Conservation (phyloP, 331 rosid species). For the Pyrus hybrid region DNA sequence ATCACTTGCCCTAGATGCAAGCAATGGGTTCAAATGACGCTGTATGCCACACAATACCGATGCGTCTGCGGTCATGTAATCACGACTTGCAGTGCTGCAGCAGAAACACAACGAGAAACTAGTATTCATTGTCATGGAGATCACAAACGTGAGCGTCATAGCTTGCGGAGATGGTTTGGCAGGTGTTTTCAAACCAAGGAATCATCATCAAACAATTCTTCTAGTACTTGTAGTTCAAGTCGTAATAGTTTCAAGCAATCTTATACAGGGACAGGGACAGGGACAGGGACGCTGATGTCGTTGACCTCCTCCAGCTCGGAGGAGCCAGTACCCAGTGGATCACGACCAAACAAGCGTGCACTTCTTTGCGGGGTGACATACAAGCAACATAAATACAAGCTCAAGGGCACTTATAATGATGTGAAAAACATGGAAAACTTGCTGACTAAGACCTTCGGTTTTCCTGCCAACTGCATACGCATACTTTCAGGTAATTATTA, state of each 20-base stretch:
- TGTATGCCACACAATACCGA: not conserved
- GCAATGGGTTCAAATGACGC: not conserved
- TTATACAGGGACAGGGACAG: too few species aligned
- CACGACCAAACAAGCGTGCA: conserved; percentile 40
- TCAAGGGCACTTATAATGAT: conserved; percentile 62
- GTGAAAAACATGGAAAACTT: conserved; percentile 45
- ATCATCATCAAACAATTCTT: not conserved
- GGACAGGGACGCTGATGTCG: not conserved
- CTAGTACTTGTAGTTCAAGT: not conserved
- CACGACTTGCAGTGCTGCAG: not conserved
- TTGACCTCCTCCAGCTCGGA: not conserved
- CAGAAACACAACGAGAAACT: not conserved
- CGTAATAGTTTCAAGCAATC: not conserved
- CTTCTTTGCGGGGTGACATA: conserved; percentile 75
- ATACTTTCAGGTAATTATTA: conserved; percentile 52
- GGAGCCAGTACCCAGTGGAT: not conserved
- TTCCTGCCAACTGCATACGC: conserved; percentile 35
- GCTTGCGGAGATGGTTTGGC: not conserved
- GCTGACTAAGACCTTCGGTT: conserved; percentile 28
- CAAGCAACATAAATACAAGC: conserved; percentile 36
- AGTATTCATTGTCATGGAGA: not conserved
- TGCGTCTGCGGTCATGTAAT: not conserved
- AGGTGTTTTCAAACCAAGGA: too few species aligned
- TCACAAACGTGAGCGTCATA: not conserved
- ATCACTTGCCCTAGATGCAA: not conserved